Evolutionary conservation across 768 basidiomycete species (phyloP), one percentile per base, ranked within the genome.

Genomic region (Phlebiopsis gigantea): DNA sequence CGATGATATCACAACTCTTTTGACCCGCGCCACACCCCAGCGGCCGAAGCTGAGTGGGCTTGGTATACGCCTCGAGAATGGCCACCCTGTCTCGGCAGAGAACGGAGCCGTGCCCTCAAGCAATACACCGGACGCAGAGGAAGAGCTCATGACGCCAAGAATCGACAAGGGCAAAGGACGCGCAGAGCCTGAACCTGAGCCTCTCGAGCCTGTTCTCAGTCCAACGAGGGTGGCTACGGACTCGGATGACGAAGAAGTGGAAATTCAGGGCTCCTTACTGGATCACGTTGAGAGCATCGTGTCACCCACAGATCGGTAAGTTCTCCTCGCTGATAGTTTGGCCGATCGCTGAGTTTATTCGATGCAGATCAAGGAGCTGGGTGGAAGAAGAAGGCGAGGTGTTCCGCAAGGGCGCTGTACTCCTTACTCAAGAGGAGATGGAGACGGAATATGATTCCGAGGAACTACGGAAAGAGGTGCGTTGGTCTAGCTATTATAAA

Each of bases 311-410:
- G 75, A 85, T 61, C 71, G 82, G 86, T 87, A 51, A 62, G 79
- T 71, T 25, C 56, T 22, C 21, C 29, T 30, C 50, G 8, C 26
- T 28, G 12, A 26, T 29, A 15, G 19, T 47, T 0, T 24, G 28
- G 10, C 34, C 6, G 8, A 25, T 17, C 8, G 5, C 15, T 10
- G 14, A 21, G 9, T 14, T 25, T 30, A 22, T 14, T 47, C 19
- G 30, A 22, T 53, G 25, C 50, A 88, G 90, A 47, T 89, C 88
- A 24, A 77, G 84, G 61, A 84, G 78, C 51, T 91, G 90, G 87
- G 88, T 95, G 0, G 90, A 85, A 55, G 97, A 98, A 68, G 97
- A 99, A 68, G 93, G 93, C 0, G 96, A 98, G 71, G 88, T 98
- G 41, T 98, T 98, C 75, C 78, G 95, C 42, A 95, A 96, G 66